These are phyloP conservation scores for Fragaria ananassa DNA, from an alignment of 306 rosid genomes.

Conservation along the genomic window DNA sequence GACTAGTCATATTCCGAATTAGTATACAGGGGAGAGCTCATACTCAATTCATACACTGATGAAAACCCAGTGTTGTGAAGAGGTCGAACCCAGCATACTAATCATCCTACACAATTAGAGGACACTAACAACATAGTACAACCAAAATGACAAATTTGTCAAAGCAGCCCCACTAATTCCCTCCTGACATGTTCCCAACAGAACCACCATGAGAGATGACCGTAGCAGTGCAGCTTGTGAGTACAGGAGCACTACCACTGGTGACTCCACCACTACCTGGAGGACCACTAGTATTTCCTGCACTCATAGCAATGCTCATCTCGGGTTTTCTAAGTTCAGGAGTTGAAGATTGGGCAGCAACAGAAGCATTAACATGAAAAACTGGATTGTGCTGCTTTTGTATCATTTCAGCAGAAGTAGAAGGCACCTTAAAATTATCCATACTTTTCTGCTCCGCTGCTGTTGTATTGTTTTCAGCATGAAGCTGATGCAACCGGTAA, in stretches of 20 bases:
- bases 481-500: constrained; percentile 87
- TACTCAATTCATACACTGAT: background rate
- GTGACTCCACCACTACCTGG: constrained; percentile 24
- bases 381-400: constrained; percentile 53
- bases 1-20: background rate
- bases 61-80: constrained; percentile 2
- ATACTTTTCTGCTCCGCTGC: constrained; percentile 48
- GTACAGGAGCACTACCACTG: constrained; percentile 16
- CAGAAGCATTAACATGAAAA: constrained; percentile 33
- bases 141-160: constrained; percentile 13
- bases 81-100: constrained; percentile 6
- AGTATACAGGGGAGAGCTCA: constrained; percentile 10
- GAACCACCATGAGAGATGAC: constrained; percentile 22
- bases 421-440: constrained; percentile 38
- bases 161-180: constrained; percentile 28
- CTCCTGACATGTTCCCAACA: constrained; percentile 24
- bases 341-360: constrained; percentile 30
- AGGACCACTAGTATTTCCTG: constrained; percentile 39
- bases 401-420: constrained; percentile 43
- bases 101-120: constrained; percentile 2
- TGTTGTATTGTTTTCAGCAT: constrained; percentile 63
- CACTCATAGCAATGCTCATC: constrained; percentile 22
- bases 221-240: constrained; percentile 18
- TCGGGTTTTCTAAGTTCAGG: constrained; percentile 48
- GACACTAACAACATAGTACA: background rate